Percentiles rank a stretch among this genome's conserved stretches.
Evolutionary conservation across 2,329 filamentous ascomycete species (phyloP).

Genomic region (Colletotrichum shisoi): DNA sequence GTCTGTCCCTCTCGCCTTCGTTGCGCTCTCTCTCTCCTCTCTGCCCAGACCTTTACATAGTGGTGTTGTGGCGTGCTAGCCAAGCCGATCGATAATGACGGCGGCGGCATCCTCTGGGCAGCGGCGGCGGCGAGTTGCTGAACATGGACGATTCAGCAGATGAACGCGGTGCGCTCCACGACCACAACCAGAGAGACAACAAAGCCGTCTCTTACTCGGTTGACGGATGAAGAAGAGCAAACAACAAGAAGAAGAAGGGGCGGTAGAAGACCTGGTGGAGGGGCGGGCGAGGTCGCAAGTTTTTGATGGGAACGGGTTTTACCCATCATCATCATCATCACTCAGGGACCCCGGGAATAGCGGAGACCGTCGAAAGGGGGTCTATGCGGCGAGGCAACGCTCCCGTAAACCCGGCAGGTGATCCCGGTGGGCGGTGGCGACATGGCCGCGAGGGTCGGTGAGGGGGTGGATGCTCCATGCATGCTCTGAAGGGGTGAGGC

Average conservation of each 20-base stretch:
- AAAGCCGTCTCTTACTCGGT: too few species aligned
- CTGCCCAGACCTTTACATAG: background rate
- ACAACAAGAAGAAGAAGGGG: background rate
- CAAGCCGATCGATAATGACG: too few species aligned
- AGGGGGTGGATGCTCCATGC: conserved; percentile 9
- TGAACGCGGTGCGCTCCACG: too few species aligned
- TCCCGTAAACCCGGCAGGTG: conserved; percentile 7
- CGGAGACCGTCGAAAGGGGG: conserved; percentile 21
- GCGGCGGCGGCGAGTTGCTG: too few species aligned
- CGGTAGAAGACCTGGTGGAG: too few species aligned
- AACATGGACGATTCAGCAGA: too few species aligned
- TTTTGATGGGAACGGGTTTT: conserved; percentile 5
- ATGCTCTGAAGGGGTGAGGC: background rate
- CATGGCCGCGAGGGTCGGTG: conserved; percentile 15
- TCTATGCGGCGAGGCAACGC: conserved; percentile 13
- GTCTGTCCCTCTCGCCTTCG: background rate
- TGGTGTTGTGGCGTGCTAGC: background rate
- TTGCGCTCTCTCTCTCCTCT: background rate
- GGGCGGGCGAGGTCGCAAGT: conserved; percentile 5
- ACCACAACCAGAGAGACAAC: too few species aligned
- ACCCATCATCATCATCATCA: background rate
- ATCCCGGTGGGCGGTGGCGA: conserved; percentile 4
- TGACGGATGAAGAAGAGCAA: background rate
- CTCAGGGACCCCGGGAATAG: conserved; percentile 14
- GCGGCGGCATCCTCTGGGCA: too few species aligned